Evolutionary conservation across 768 basidiomycete species (phyloP), one percentile per base, ranked within the genome.

Genomic region (Trametes villosa): DNA sequence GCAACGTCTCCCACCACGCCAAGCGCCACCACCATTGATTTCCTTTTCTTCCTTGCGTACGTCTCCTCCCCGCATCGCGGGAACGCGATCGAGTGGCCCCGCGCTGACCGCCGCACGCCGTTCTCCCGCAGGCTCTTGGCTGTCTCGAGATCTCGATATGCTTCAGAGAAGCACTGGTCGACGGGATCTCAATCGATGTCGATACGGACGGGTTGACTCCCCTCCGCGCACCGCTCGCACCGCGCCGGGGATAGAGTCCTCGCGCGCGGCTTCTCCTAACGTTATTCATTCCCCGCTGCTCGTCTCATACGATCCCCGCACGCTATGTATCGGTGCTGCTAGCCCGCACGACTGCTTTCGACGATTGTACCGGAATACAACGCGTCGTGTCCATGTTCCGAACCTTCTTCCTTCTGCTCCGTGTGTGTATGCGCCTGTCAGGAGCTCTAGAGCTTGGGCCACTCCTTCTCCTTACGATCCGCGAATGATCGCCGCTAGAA

Each of bases 11-110:
- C 24, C 54, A 57, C 58, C 64, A 55, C 59, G 63, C 61, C 56
- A 70, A 65, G 62, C 65, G 67, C 40, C 66, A 66, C 42, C 66
- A 66, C 52, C 66, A 66, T 59, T 68, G 60, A 66, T 59, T 56
- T 61, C 58, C 52, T 38, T 40, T 41, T 55, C 24, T 30, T 65
- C 45, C 58, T 51, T 53, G 57, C 41, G 56, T 61, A 33, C 38
- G 63, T 65, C 48, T 30, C 38, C 24, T 45, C 44, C 31, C 33
- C 40, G 41, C 42, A 7, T 50, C 33, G 49, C 27, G 18, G 45
- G 38, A 26, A 41, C 45, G 22, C 12, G 20, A 36, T 52, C 18
- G n/a, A 13, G 17, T 38, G 20, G 13, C n/a, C 11, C 38, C 38
- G 15, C 47, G 29, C 40, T 51, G 26, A 55, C 57, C 22, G 22